phyloP scores from a whole-genome alignment of 2,329 filamentous ascomycete species.

The Zymoseptoria crescenta region DNA sequence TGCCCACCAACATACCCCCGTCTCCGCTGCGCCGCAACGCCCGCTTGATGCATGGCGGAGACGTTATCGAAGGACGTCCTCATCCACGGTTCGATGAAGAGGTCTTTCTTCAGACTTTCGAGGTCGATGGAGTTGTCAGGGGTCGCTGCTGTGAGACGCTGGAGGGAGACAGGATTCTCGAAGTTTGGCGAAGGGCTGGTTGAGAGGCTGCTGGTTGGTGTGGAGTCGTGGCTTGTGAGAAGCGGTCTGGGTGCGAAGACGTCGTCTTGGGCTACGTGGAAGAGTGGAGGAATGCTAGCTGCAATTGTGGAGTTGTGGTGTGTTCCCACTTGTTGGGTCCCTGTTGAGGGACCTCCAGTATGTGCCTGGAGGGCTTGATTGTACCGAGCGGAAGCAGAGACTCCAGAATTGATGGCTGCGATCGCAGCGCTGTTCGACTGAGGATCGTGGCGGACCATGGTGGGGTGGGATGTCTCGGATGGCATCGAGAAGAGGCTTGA shows the following conservation, averaged over 20 bases:
- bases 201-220: not conserved
- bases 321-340: not conserved
- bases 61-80: not conserved
- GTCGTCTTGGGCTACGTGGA: not conserved
- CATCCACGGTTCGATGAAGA: not conserved
- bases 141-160: not conserved
- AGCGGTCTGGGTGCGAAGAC: not conserved
- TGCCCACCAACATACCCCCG: not conserved
- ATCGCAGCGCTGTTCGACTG: not conserved
- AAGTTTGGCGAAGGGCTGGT: not conserved
- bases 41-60: not conserved
- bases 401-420: not conserved
- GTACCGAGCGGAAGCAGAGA: not conserved
- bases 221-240: not conserved
- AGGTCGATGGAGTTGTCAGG: not conserved
- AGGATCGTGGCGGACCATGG: not conserved
- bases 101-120: not conserved
- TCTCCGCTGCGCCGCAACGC: not conserved
- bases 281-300: not conserved
- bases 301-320: not conserved
- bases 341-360: not conserved
- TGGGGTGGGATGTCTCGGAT: not conserved
- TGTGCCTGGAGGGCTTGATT: not conserved
- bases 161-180: not conserved
- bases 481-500: not conserved